phyloP scores from a whole-genome alignment of 2,329 filamentous ascomycete genomes.

The Macrophomina tecta region DNA sequence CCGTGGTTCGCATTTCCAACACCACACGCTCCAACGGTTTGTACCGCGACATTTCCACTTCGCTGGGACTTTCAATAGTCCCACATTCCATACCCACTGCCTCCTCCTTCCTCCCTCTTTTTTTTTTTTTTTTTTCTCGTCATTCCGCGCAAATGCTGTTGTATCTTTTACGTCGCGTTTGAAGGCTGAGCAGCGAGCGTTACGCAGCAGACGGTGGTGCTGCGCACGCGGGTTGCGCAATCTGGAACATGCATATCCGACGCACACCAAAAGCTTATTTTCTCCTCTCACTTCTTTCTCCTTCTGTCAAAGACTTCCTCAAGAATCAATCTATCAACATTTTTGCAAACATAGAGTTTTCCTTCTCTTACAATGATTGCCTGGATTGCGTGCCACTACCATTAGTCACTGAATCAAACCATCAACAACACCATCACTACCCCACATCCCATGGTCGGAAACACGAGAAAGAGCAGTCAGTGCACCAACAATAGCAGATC shows the following conservation, averaged over 20 bases:
- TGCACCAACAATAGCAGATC: not conserved
- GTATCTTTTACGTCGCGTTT: too few relatives aligned
- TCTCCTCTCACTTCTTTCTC: not conserved
- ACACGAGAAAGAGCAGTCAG: not conserved
- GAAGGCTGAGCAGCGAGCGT: not conserved
- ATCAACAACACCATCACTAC: not conserved
- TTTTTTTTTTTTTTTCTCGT: not conserved
- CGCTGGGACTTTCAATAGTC: not conserved
- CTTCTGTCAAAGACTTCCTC: not conserved
- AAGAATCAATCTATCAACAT: not conserved
- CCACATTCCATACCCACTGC: not conserved
- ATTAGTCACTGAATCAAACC: not conserved
- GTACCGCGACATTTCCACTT: not conserved
- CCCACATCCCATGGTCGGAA: not conserved
- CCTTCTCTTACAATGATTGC: not conserved
- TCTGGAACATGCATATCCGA: not conserved
- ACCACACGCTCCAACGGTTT: slow-evolving; percentile 12
- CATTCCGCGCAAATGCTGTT: not conserved
- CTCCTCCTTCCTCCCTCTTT: not conserved
- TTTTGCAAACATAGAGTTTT: not conserved
- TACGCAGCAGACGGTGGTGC: slow-evolving; percentile 4
- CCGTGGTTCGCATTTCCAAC: slow-evolving; percentile 11
- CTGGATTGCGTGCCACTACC: not conserved
- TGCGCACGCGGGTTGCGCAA: slow-evolving; percentile 14
- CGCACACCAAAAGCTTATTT: slow-evolving; percentile 6